Conservation (phyloP, 148 eudicot genomes). For the Spergularia bocconei region DNA sequence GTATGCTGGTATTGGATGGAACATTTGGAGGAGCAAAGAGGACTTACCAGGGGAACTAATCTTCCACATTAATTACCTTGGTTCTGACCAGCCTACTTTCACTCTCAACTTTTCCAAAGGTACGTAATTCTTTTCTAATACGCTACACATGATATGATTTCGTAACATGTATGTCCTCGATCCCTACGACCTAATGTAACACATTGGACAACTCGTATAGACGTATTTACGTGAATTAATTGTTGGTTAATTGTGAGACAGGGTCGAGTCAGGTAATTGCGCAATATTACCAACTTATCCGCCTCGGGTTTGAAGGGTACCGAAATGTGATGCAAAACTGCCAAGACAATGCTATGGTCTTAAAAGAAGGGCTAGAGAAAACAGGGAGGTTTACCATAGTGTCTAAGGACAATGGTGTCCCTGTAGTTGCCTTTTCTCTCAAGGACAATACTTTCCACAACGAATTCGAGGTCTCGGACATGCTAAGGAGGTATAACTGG, state of each 20-base stretch:
- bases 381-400: constrained; percentile 31
- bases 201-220: not conserved
- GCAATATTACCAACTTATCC: constrained; percentile 44
- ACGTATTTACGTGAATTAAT: constrained; percentile 15
- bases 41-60: constrained; percentile 47
- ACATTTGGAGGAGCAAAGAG: constrained; percentile 46
- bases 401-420: constrained; percentile 36
- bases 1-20: constrained; percentile 53
- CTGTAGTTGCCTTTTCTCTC: constrained; percentile 37
- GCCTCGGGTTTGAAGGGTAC: constrained; percentile 45
- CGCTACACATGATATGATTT: not conserved
- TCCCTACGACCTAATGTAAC: not conserved
- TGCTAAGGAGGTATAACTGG: constrained; percentile 32
- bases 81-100: constrained; percentile 49
- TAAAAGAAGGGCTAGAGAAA: constrained; percentile 32
- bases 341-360: constrained; percentile 29
- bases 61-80: constrained; percentile 50
- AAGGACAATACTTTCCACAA: constrained; percentile 22
- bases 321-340: constrained; percentile 33
- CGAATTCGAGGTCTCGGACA: constrained; percentile 32
- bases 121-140: constrained; percentile 5
- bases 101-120: constrained; percentile 59
- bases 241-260: constrained; percentile 28
- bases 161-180: no score
- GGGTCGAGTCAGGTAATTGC: constrained; percentile 54